These are phyloP conservation scores for Penicillium sp. DNA, from an alignment of 2,329 filamentous ascomycete species.

Conservation along the genomic window DNA sequence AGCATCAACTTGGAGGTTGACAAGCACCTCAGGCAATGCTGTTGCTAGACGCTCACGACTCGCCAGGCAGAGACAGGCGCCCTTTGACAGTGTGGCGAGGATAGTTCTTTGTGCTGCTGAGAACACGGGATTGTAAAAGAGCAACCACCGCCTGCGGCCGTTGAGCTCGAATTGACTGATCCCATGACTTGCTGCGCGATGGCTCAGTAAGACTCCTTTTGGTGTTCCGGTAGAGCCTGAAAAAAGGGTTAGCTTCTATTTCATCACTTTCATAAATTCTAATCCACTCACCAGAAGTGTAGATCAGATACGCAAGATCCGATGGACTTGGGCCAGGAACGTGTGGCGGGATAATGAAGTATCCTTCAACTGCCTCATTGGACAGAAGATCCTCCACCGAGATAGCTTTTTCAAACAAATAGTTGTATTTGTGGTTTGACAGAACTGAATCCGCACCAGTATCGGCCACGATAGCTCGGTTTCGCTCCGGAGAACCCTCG, in stretches of 20 bases:
- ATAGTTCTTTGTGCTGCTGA: not conserved
- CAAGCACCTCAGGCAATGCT: not conserved
- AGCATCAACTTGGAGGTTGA: not conserved
- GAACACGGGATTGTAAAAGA: not conserved
- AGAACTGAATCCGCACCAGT: not conserved
- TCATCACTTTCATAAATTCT: no score
- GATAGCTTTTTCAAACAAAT: not conserved
- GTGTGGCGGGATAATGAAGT: not conserved
- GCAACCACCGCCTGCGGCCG: not conserved
- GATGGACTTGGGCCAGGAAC: not conserved
- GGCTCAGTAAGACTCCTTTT: not conserved
- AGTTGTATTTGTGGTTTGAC: not conserved
- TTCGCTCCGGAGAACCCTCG: not conserved
- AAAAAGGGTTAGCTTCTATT: not conserved
- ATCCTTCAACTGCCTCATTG: not conserved
- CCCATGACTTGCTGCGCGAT: not conserved
- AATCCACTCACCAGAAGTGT: not conserved
- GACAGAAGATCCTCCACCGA: not conserved
- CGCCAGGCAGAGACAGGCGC: not conserved
- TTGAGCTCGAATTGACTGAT: not conserved
- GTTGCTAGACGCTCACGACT: not conserved
- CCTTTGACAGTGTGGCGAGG: not conserved
- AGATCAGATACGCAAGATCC: not conserved
- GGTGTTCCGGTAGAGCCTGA: not conserved
- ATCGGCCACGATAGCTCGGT: not conserved